Percentiles rank a stretch among this genome's conserved stretches.
These are phyloP conservation scores for Xylaria flabelliformis DNA, from an alignment of 495 filamentous ascomycete genomes.

Conservation along the genomic window DNA sequence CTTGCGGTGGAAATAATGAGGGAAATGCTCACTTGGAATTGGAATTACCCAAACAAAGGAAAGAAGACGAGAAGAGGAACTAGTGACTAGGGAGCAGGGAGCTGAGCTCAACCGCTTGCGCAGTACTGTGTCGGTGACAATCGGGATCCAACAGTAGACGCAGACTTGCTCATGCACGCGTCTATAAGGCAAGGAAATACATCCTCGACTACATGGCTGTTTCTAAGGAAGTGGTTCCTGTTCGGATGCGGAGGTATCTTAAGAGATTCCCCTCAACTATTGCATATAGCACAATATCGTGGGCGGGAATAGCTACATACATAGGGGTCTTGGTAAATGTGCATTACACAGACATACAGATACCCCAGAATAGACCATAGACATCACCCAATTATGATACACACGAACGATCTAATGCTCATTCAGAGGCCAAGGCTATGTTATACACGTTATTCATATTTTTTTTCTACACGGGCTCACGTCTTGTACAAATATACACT, in stretches of 20 bases:
- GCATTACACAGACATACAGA: not conserved
- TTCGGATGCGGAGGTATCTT: not conserved
- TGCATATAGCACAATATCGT: not conserved
- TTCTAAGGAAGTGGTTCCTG: too few species aligned
- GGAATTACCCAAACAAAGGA: not conserved
- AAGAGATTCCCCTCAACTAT: not conserved
- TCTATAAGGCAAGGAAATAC: not conserved
- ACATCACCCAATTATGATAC: not conserved
- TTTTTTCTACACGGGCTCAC: conserved; percentile 14
- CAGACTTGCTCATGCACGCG: not conserved
- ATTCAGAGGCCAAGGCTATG: not conserved
- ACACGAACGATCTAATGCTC: not conserved
- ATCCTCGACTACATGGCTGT: not conserved
- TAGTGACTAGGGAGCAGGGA: not conserved
- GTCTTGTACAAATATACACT: conserved; percentile 26
- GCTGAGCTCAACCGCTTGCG: not conserved
- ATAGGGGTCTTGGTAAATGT: not conserved
- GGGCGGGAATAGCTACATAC: not conserved
- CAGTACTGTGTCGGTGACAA: not conserved
- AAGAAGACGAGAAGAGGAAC: not conserved
- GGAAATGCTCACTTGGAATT: not conserved
- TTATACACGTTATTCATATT: not conserved
- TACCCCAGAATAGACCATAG: conserved; percentile 6
- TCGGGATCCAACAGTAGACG: not conserved
- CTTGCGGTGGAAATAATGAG: too few species aligned